These are phyloP conservation scores for Alternaria sp. DNA, from an alignment of 2,329 filamentous ascomycete genomes.

Conservation along the genomic window DNA sequence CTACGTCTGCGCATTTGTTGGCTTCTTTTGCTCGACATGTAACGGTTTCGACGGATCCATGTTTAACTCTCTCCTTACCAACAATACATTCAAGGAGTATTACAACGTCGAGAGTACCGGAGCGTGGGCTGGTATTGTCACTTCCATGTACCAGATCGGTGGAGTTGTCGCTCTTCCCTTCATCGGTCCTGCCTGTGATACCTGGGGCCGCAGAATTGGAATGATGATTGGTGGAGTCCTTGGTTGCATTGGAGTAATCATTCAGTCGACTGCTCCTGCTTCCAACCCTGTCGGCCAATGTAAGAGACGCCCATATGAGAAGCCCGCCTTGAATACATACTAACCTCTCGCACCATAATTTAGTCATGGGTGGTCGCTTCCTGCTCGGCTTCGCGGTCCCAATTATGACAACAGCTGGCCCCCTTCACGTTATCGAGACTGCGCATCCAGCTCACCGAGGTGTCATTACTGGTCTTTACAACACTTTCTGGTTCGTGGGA, in stretches of 20 bases:
- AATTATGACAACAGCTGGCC: conserved; percentile 64
- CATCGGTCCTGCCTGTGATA: conserved; percentile 56
- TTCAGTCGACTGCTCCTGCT: conserved; percentile 56
- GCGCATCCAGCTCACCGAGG: conserved; percentile 67
- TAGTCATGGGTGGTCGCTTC: conserved; percentile 64
- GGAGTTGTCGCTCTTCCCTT: conserved; percentile 57
- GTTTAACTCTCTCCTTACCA: conserved; percentile 60
- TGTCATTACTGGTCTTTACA: conserved; percentile 54
- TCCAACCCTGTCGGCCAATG: conserved; percentile 54
- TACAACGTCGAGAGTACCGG: conserved; percentile 55
- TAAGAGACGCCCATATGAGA: neutral
- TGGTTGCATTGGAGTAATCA: conserved; percentile 58
- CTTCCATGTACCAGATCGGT: conserved; percentile 60
- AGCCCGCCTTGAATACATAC: neutral
- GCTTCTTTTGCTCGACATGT: conserved; percentile 60
- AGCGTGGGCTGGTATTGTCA: conserved; percentile 55
- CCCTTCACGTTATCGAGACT: conserved; percentile 67
- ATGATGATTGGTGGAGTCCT: conserved; percentile 63
- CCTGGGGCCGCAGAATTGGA: conserved; percentile 53
- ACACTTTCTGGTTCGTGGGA: conserved; percentile 56
- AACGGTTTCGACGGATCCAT: conserved; percentile 68
- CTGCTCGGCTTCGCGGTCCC: conserved; percentile 67
- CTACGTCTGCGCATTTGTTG: conserved; percentile 34
- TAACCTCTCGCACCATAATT: neutral
- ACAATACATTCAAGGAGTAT: conserved; percentile 55